Percentiles rank a stretch among this genome's conserved stretches.
Conservation (phyloP, 169 alveolate genomes). For the Eimeria praecox region DNA sequence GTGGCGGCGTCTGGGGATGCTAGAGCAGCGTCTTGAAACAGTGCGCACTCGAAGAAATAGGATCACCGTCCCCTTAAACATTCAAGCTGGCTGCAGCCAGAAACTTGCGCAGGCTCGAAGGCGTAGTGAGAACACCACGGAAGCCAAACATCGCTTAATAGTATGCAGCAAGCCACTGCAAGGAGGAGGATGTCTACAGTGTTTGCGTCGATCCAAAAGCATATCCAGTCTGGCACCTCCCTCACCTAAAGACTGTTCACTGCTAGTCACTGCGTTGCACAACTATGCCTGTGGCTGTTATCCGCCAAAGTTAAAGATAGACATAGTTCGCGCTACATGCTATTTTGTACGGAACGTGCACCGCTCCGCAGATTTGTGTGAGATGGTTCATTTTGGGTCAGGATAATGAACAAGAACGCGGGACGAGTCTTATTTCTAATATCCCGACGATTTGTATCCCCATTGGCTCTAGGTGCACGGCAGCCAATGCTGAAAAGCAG, state of each 20-base stretch:
- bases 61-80: background rate
- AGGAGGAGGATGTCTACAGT: background rate
- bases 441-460: background rate
- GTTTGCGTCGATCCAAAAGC: too few relatives aligned
- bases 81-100: background rate
- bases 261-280: too few relatives aligned
- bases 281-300: too few relatives aligned
- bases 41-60: background rate
- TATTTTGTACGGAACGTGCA: too few relatives aligned
- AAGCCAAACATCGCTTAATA: background rate
- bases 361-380: background rate
- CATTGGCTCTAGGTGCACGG: background rate
- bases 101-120: background rate
- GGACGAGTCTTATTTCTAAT: too few relatives aligned
- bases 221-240: too few relatives aligned
- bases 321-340: too few relatives aligned
- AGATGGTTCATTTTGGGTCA: background rate
- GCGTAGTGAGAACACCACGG: background rate
- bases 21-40: conserved; percentile 39
- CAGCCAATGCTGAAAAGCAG: background rate
- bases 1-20: background rate
- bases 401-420: background rate
- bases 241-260: too few relatives aligned
- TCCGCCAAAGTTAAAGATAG: too few relatives aligned
- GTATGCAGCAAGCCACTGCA: background rate